phyloP scores from a whole-genome alignment of 345 rosid species.

The Noccaea bulbosa region DNA sequence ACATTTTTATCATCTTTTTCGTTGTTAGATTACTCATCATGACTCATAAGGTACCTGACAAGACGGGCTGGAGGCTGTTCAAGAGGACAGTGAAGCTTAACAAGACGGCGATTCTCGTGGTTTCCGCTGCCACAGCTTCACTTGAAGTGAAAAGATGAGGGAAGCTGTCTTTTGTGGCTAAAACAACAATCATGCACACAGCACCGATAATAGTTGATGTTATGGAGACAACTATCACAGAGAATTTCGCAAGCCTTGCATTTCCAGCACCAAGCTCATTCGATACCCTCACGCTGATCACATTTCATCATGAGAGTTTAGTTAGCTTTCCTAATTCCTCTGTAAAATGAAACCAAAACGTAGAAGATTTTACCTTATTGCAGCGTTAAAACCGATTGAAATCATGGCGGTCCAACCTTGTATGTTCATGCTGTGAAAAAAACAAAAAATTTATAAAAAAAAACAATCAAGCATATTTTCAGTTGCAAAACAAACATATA shows the following conservation, averaged over 20 bases:
- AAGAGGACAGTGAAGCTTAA: slow-evolving; percentile 75
- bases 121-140: slow-evolving; percentile 74
- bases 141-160: slow-evolving; percentile 83
- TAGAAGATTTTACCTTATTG: slow-evolving; percentile 62
- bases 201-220: slow-evolving; percentile 71
- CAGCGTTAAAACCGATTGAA: slow-evolving; percentile 89
- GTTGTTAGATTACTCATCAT: not conserved
- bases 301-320: not conserved
- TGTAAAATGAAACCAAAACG: not conserved
- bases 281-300: slow-evolving; percentile 80
- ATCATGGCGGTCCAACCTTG: slow-evolving; percentile 94
- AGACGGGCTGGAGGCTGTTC: slow-evolving; percentile 88
- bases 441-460: too few relatives aligned
- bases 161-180: slow-evolving; percentile 63
- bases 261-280: slow-evolving; percentile 91
- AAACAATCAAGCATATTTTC: slow-evolving; percentile 10
- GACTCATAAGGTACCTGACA: slow-evolving; percentile 59
- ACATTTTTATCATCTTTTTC: not conserved
- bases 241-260: slow-evolving; percentile 60
- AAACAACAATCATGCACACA: slow-evolving; percentile 61
- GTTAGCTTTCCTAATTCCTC: slow-evolving; percentile 1
- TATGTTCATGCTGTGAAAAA: slow-evolving; percentile 66
- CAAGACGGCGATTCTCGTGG: slow-evolving; percentile 67
- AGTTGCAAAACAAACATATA: not conserved
- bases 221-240: slow-evolving; percentile 74